Percentiles rank a stretch among this genome's conserved stretches.
Conservation (phyloP, 306 rosid species). For the Carpinus viminea region DNA sequence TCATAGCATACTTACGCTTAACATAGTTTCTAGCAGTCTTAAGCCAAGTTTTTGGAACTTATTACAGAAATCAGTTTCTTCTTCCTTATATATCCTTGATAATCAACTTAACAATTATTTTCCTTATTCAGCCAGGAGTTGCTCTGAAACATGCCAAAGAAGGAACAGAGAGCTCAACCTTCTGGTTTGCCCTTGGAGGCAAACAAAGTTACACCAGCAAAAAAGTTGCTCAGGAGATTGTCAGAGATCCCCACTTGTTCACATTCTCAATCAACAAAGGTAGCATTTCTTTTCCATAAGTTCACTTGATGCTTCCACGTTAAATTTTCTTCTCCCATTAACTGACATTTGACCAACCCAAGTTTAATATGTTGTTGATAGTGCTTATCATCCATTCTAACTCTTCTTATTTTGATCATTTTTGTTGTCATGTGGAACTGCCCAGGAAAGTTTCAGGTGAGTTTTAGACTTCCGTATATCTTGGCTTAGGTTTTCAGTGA, state of each 20-base stretch:
- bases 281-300: conserved; percentile 28
- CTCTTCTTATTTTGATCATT: conserved; percentile 34
- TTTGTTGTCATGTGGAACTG: conserved; percentile 43
- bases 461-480: conserved; percentile 20
- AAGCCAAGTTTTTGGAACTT: conserved; percentile 4
- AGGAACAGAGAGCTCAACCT: conserved; percentile 96
- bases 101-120: conserved; percentile 27
- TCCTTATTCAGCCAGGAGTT: conserved; percentile 82
- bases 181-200: conserved; percentile 97
- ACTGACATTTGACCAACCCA: conserved; percentile 16
- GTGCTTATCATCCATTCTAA: conserved; percentile 42
- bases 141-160: conserved; percentile 86
- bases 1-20: background rate
- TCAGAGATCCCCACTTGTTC: conserved; percentile 91
- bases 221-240: conserved; percentile 59
- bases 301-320: background rate
- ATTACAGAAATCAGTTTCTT: conserved; percentile 2
- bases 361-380: conserved; percentile 18
- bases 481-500: conserved; percentile 20
- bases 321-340: background rate
- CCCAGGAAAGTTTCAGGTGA: conserved; percentile 94
- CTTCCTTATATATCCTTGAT: conserved; percentile 11
- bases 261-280: conserved; percentile 77
- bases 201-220: conserved; percentile 80
- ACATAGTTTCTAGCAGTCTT: background rate